Evolutionary conservation across 2,329 filamentous ascomycete species (phyloP).

Genomic region (Aureobasidium uvarum): DNA sequence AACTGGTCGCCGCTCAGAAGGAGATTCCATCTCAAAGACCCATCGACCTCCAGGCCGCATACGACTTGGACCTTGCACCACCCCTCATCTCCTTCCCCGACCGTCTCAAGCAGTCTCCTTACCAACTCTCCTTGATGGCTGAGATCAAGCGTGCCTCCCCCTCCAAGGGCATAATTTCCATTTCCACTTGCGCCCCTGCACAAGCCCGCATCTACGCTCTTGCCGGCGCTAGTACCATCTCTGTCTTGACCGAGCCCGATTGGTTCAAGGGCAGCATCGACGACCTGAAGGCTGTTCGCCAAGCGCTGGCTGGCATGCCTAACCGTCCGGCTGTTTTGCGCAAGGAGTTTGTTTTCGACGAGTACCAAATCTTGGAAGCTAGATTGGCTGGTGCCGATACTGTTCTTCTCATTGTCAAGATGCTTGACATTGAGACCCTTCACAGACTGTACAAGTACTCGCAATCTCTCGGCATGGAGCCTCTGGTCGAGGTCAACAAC

Average conservation of each 20-base stretch:
- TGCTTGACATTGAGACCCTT: conserved; percentile 76
- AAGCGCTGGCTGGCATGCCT: conserved; percentile 84
- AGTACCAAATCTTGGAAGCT: conserved; percentile 96
- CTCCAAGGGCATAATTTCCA: conserved; percentile 90
- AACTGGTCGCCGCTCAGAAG: conserved; percentile 76
- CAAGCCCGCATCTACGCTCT: conserved; percentile 91
- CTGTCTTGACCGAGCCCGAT: conserved; percentile 95
- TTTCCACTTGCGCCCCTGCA: conserved; percentile 80
- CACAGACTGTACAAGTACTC: conserved; percentile 85
- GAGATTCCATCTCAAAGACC: conserved; percentile 79
- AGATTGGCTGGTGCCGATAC: conserved; percentile 91
- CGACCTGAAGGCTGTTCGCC: conserved; percentile 80
- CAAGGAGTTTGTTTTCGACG: conserved; percentile 97
- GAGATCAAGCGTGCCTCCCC: conserved; percentile 97
- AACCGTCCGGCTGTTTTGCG: conserved; percentile 88
- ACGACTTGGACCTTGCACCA: conserved; percentile 79
- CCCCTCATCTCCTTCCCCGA: conserved; percentile 77
- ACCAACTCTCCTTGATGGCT: conserved; percentile 89
- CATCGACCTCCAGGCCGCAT: conserved; percentile 80
- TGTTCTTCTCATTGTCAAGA: conserved; percentile 94
- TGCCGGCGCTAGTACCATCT: conserved; percentile 94
- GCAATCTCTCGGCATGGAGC: conserved; percentile 89
- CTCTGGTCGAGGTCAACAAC: conserved; percentile 93
- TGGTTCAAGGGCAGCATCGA: conserved; percentile 99
- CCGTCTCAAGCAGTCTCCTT: conserved; percentile 76